Conservation (phyloP, 2,329 filamentous ascomycete species). For the Penicillium sp. region DNA sequence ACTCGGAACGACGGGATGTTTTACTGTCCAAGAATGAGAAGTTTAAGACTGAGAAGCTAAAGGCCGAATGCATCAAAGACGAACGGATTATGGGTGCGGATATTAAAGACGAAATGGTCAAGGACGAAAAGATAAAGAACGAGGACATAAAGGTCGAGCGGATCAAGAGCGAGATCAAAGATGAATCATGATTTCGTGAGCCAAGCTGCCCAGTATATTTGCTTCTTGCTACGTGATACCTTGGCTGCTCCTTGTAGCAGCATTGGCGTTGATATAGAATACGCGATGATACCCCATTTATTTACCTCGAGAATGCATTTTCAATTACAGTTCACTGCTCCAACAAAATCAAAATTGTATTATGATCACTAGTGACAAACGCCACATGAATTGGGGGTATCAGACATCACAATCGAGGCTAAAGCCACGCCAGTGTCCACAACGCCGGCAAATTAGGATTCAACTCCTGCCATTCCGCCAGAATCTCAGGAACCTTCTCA, state of each 20-base stretch:
- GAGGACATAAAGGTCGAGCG: not conserved
- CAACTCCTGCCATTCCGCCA: constrained; percentile 90
- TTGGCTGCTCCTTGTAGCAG: not conserved
- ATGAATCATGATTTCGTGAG: not conserved
- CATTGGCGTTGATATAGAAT: not conserved
- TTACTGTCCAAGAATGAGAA: constrained; percentile 19
- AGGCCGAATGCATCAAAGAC: not conserved
- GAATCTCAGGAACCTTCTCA: constrained; percentile 86
- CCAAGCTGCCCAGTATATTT: not conserved
- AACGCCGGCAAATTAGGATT: constrained; percentile 89
- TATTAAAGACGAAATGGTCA: not conserved
- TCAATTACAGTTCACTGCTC: not conserved
- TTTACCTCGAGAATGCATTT: not conserved
- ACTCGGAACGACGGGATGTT: constrained; percentile 63
- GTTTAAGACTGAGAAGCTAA: not conserved
- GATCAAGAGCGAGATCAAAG: not conserved
- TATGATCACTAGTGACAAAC: not conserved
- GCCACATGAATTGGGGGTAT: not conserved
- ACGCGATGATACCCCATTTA: not conserved
- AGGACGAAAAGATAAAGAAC: not conserved
- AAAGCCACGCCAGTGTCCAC: constrained; percentile 97
- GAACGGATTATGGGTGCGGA: not conserved
- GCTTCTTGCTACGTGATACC: not conserved
- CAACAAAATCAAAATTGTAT: not conserved
- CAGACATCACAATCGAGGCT: constrained; percentile 15